phyloP scores from a whole-genome alignment of 306 rosid genomes.

The Casuarina cunninghamiana region DNA sequence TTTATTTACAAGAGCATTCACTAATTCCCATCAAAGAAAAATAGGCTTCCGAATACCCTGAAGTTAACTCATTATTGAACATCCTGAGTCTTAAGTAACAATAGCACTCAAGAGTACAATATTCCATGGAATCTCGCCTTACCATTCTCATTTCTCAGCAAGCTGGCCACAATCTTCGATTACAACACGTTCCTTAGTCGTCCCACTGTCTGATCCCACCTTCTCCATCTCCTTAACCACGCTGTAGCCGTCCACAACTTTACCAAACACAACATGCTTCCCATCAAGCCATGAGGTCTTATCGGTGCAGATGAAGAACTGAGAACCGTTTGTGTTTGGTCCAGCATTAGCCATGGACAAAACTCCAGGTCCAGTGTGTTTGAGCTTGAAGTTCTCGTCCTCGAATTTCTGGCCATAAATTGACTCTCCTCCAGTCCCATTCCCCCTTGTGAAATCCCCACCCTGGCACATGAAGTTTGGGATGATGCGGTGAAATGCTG shows the following conservation, averaged over 20 bases:
- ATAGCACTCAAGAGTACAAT: not conserved
- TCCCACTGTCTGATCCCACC: conserved; percentile 63
- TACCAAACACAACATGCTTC: conserved; percentile 90
- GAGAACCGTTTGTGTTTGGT: conserved; percentile 74
- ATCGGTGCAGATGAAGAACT: conserved; percentile 70
- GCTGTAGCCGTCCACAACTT: conserved; percentile 70
- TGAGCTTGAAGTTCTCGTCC: conserved; percentile 74
- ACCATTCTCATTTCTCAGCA: conserved; percentile 21
- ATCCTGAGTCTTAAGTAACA: not conserved
- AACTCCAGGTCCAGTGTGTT: conserved; percentile 77
- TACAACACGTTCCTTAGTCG: conserved; percentile 51
- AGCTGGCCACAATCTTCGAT: conserved; percentile 85
- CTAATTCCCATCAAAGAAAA: not conserved
- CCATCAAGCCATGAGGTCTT: conserved; percentile 79
- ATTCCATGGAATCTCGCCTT: not conserved
- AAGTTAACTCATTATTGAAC: not conserved
- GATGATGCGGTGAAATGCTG: conserved; percentile 74
- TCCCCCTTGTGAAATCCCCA: conserved; percentile 79
- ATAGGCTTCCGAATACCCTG: not conserved
- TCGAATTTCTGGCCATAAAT: conserved; percentile 67
- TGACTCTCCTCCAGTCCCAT: conserved; percentile 92
- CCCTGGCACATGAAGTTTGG: conserved; percentile 88
- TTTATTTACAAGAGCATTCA: not conserved
- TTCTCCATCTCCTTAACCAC: conserved; percentile 78
- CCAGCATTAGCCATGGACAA: conserved; percentile 94